Base-by-base conservation (phyloP, 257 asterid genomes). In the Gentiana dahurica region DNA sequence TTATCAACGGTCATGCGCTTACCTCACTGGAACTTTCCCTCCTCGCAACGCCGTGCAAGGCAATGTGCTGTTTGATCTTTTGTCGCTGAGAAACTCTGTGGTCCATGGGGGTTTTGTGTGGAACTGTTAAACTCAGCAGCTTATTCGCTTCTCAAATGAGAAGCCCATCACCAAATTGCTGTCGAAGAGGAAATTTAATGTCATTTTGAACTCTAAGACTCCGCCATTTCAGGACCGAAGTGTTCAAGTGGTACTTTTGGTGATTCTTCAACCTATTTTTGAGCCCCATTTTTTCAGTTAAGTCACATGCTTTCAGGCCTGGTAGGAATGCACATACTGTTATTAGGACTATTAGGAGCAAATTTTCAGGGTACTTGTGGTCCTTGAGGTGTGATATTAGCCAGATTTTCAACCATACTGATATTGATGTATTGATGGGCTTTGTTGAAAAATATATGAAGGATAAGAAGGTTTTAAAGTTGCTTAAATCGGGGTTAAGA, bases 331-430 rank as follows among this genome's bases (percentile, higher is more conserved):
- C 97, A 35, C 97, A 87, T 62, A 79, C 94, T 12, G 95, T 85
- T 5, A 80, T 87, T 66, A 77, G 97, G 75, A 87, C 98, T 9
- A 79, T 91, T 58, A 75, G 98, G 77, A 87, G 97, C 68, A 88
- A 83, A 64, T 91, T 85, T 68, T 95, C 97, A 24, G 98, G 97
- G 37, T 91, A 91, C 53, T 75, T 91, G 83, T 91, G 98, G 98
- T 91, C 85, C 70, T 67, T 87, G 38, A 77, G 81, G 69, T 92
- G 94, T 36, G 98, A 91, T 78, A 59, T 87, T 36, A 79, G 93
- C 67, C 82, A 71, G 63, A 58, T 88, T 62, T 54, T 81, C 35
- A 66, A 73, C 50, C 63, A 53, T 60, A 60, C 78, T 8, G 82
- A 78, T 72, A 65, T 41, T 4, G 60, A 85, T 76, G 64, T 78